phyloP scores from a whole-genome alignment of 2,329 filamentous ascomycete genomes.

The Paecilomyces sp. region DNA sequence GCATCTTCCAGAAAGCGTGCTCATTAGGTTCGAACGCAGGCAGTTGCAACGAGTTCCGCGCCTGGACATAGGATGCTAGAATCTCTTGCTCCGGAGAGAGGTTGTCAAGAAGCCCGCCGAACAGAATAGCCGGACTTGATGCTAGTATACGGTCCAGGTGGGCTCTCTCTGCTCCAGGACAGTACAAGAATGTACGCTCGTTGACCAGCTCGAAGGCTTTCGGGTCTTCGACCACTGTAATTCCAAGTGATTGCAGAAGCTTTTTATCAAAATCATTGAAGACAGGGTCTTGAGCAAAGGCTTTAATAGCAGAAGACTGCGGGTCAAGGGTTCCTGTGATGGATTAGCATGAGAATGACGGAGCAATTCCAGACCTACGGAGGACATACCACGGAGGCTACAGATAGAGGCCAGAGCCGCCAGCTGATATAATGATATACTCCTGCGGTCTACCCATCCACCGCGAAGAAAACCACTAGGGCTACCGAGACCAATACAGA shows the following conservation, averaged over 20 bases:
- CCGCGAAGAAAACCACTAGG: slow-evolving; percentile 34
- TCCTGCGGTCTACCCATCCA: slow-evolving; percentile 35
- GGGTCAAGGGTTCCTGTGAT: background rate
- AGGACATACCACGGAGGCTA: slow-evolving; percentile 16
- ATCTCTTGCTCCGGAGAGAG: slow-evolving; percentile 13
- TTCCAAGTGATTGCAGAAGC: slow-evolving; percentile 27
- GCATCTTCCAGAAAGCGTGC: slow-evolving; percentile 31
- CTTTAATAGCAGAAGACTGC: slow-evolving; percentile 31
- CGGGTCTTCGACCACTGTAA: slow-evolving; percentile 42
- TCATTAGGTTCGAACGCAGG: slow-evolving; percentile 23
- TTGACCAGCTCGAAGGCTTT: slow-evolving; percentile 46
- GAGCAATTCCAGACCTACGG: background rate
- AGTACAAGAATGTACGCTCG: slow-evolving; percentile 49
- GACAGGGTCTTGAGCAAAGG: slow-evolving; percentile 51
- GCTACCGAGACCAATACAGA: slow-evolving; percentile 36
- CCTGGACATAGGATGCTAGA: slow-evolving; percentile 13
- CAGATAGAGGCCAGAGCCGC: slow-evolving; percentile 27
- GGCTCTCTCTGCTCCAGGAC: slow-evolving; percentile 50
- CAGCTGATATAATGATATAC: slow-evolving; percentile 34
- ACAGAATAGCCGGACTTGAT: slow-evolving; percentile 45
- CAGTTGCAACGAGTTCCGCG: slow-evolving; percentile 16
- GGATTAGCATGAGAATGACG: background rate
- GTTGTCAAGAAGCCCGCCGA: slow-evolving; percentile 44
- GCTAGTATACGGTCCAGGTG: slow-evolving; percentile 46
- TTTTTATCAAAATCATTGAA: slow-evolving; percentile 36